Base-by-base conservation (phyloP, 768 basidiomycete genomes). In the Agaricus blazei region DNA sequence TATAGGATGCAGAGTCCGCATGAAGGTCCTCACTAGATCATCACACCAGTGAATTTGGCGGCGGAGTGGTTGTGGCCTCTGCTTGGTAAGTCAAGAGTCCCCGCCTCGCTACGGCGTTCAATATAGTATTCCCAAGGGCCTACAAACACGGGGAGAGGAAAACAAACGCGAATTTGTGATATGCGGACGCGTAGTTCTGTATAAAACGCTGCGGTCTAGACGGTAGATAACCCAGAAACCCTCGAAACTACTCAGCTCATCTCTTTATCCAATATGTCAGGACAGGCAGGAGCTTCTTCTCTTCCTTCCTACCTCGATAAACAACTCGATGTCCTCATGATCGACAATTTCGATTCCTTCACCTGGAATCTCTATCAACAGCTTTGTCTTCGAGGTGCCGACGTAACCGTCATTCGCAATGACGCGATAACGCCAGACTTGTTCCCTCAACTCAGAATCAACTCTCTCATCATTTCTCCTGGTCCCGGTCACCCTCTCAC, bases 291-390 rank as follows among this genome's bases (percentile, higher is more conserved):
- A 47, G 43, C 52, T 15, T 27, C 41, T 11, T 8, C 65, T n/a
- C 68, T 82, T 14, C 82, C 83, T 2, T 60, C 69, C 26, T 65
- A 67, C 24, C 75, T 86, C 27, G 59, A 72, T 15, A 72, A 73
- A 26, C 77, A 80, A 19, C 74, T 92, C 61, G 88, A 90, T 65
- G 83, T 88, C 51, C 79, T 98, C 50, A 78, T 98, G 75, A 93
- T 97, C 64, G 95, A 98, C 74, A 98, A 98, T 71, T 98, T 96
- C 68, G 94, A 98, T 70, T 97, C 95, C 1, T 98, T 98, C 72
- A 95, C 94, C 38, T 96, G 92, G 90, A 98, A 98, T 79, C 81
- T 98, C 28, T 98, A 98, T 72, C 95, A 98, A 67, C 90, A 91
- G 59, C 79, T 98, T 47, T 90, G 79, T 63, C 81, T 90, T 24